Conservation (phyloP, 176 grass and related monocot genomes). For the Oryza meyeriana region DNA sequence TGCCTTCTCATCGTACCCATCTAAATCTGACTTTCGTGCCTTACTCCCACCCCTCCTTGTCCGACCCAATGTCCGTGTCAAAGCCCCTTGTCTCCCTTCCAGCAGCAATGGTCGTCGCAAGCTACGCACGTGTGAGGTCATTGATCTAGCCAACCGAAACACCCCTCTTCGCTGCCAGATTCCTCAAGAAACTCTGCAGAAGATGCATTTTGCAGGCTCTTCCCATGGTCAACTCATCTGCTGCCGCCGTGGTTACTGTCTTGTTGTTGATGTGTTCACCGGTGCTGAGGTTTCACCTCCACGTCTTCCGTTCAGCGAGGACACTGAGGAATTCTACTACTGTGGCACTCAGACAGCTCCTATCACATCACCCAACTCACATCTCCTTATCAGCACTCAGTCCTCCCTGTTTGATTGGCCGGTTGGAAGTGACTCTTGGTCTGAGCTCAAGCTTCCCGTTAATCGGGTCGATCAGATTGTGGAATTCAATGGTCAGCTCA, state of each 20-base stretch:
- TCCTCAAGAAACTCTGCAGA: not conserved
- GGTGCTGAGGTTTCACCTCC: conserved; percentile 27
- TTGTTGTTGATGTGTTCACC: conserved; percentile 30
- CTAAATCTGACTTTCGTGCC: not conserved
- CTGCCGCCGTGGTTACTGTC: not conserved
- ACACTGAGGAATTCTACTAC: not conserved
- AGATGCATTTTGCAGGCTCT: conserved; percentile 8
- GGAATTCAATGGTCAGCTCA: conserved; percentile 38
- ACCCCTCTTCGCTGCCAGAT: not conserved
- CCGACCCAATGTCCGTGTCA: not conserved
- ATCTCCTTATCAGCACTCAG: conserved; percentile 23
- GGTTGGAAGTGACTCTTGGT: conserved; percentile 23
- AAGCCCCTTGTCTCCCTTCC: not conserved
- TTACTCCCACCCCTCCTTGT: not conserved
- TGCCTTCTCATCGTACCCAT: not conserved
- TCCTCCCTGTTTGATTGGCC: conserved; percentile 35
- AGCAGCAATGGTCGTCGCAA: not conserved
- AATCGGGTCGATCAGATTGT: conserved; percentile 17
- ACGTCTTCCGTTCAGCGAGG: not conserved
- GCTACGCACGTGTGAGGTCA: not conserved
- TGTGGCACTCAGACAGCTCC: conserved; percentile 36
- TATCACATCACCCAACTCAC: conserved; percentile 32
- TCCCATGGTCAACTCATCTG: conserved; percentile 25
- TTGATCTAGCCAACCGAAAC: not conserved
- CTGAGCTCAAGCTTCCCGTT: not conserved